Conservation (phyloP, 257 asterid genomes). For the Solanum clarkiae region DNA sequence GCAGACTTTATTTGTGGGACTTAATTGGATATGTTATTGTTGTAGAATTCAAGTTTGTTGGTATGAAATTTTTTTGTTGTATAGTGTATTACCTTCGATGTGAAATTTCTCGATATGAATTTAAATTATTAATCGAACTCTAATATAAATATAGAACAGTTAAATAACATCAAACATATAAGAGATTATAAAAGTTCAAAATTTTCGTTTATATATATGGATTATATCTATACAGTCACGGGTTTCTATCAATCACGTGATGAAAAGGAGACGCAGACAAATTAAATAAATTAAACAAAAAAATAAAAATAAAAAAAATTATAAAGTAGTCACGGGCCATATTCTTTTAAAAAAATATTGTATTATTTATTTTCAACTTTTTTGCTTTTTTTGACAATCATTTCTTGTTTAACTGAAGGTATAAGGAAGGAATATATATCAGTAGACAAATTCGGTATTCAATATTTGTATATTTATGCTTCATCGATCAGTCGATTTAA, state of each 20-base stretch:
- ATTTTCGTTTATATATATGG: too few relatives aligned
- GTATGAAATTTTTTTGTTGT: too few relatives aligned
- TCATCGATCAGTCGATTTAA: too few relatives aligned
- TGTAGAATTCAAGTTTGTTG: too few relatives aligned
- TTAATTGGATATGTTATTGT: too few relatives aligned
- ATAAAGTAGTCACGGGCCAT: conserved; percentile 12
- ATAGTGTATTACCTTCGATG: too few relatives aligned
- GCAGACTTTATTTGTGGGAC: fast-evolving
- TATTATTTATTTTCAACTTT: neutral
- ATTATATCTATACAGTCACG: neutral
- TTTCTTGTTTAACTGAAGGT: neutral
- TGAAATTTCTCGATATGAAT: too few relatives aligned
- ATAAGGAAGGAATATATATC: neutral
- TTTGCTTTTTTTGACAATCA: neutral
- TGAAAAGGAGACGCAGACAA: neutral
- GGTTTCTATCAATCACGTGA: neutral
- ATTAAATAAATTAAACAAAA: neutral
- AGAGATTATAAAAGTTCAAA: too few relatives aligned
- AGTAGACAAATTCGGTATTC: neutral
- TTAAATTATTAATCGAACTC: too few relatives aligned
- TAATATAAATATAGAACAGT: too few relatives aligned
- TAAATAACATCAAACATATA: too few relatives aligned
- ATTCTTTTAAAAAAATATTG: neutral
- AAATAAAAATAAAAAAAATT: neutral
- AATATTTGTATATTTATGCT: too few relatives aligned